Evolutionary conservation across 179 eudicot species (phyloP).

Genomic region (Actinidia arguta): DNA sequence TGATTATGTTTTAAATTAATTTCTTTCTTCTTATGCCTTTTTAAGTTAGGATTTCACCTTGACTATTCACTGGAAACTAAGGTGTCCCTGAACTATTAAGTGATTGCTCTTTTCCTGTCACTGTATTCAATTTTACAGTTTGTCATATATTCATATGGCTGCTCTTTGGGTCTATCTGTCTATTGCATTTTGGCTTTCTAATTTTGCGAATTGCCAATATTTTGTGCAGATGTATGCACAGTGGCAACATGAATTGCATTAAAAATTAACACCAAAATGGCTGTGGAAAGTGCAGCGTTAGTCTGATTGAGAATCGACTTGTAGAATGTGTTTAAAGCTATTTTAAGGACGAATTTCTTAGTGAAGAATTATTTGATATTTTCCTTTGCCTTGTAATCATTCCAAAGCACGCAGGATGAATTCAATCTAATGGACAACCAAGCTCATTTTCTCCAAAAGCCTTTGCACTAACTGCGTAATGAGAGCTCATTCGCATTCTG

Average conservation of each 20-base stretch:
- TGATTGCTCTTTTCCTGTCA: not conserved
- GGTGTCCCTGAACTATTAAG: not conserved
- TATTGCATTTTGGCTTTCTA: not conserved
- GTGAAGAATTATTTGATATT: too few relatives aligned
- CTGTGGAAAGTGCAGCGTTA: too few relatives aligned
- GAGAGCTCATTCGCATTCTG: not conserved
- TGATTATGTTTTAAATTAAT: too few relatives aligned
- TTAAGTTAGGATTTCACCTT: not conserved
- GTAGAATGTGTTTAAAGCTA: too few relatives aligned
- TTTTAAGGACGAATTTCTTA: too few relatives aligned
- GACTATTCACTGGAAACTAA: not conserved
- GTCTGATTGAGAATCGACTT: too few relatives aligned
- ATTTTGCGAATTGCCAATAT: not conserved
- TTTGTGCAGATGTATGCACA: not conserved
- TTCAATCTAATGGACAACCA: not conserved
- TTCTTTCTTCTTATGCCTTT: too few relatives aligned
- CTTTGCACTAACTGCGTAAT: not conserved
- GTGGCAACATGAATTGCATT: not conserved
- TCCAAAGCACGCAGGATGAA: not conserved
- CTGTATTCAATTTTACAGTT: not conserved
- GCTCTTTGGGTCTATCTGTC: not conserved
- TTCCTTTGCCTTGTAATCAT: too few relatives aligned
- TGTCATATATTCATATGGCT: not conserved
- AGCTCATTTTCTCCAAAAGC: too few relatives aligned
- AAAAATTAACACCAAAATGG: not conserved